These are phyloP conservation scores for Phytophthora citricola DNA, from an alignment of 352 stramenopile species.

Conservation along the genomic window DNA sequence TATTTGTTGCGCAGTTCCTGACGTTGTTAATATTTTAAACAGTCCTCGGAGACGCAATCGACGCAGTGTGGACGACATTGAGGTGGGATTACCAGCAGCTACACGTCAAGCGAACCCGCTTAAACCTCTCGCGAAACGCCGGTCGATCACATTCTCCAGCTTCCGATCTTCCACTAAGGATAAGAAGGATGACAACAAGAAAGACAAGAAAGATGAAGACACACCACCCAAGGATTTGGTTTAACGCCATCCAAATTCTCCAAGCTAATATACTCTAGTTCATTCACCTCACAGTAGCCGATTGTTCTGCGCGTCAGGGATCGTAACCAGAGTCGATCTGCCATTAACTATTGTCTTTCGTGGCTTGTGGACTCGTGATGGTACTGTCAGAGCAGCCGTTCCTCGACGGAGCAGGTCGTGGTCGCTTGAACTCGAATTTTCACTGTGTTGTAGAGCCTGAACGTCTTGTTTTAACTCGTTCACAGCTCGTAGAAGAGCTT, in stretches of 20 bases:
- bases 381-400: background rate
- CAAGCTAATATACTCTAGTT: constrained; percentile 25
- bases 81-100: constrained; percentile 67
- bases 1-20: background rate
- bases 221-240: constrained; percentile 24
- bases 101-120: constrained; percentile 54
- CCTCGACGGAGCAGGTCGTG: constrained; percentile 15
- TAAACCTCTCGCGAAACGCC: constrained; percentile 61
- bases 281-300: constrained; percentile 9
- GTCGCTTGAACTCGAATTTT: constrained; percentile 7
- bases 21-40: background rate
- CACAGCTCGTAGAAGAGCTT: constrained; percentile 52
- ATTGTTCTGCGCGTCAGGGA: constrained; percentile 16
- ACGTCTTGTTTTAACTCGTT: constrained; percentile 52
- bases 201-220: constrained; percentile 17
- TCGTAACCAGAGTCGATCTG: constrained; percentile 8
- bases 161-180: constrained; percentile 44
- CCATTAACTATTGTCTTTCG: constrained; percentile 1
- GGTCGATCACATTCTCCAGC: constrained; percentile 81
- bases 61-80: constrained; percentile 79
- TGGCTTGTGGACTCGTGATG: constrained; percentile 12
- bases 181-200: constrained; percentile 16
- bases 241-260: constrained; percentile 12
- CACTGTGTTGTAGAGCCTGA: constrained; percentile 24
- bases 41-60: constrained; percentile 32